Percentiles rank a stretch among this genome's conserved stretches.
Evolutionary conservation across 768 basidiomycete genomes (phyloP).

Genomic region (Cyathus striatus): DNA sequence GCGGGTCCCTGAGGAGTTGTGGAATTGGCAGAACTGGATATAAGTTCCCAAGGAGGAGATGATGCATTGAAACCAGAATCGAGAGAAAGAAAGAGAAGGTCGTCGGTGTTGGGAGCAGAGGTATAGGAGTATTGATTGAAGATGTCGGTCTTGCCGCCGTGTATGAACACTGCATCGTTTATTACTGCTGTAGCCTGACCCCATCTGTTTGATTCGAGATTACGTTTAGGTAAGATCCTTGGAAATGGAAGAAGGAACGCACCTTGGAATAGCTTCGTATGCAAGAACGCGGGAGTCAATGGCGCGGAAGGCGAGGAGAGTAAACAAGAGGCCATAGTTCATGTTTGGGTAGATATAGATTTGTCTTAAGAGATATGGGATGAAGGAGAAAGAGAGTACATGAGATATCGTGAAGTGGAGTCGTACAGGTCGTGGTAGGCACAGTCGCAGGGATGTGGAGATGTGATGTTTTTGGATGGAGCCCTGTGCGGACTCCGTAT

Average conservation of each 20-base stretch:
- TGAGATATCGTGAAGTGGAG: slow-evolving; percentile 10
- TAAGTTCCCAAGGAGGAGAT: slow-evolving; percentile 64
- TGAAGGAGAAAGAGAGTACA: slow-evolving; percentile 5
- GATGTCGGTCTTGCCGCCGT: slow-evolving; percentile 78
- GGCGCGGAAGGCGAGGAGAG: slow-evolving; percentile 12
- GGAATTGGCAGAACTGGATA: slow-evolving; percentile 41
- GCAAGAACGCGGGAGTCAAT: slow-evolving; percentile 10
- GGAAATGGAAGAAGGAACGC: neutral
- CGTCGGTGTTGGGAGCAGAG: slow-evolving; percentile 67
- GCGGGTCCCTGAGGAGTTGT: slow-evolving; percentile 49
- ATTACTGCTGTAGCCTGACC: slow-evolving; percentile 67
- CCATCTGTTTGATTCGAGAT: slow-evolving; percentile 63
- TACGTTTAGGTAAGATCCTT: neutral
- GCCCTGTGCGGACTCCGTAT: too few relatives aligned
- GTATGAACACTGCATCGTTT: slow-evolving; percentile 58
- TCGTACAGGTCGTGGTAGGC: slow-evolving; percentile 15
- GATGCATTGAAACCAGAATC: slow-evolving; percentile 50
- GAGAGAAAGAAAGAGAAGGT: slow-evolving; percentile 67
- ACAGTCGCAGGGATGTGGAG: too few relatives aligned
- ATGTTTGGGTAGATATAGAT: slow-evolving; percentile 1
- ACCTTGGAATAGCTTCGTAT: slow-evolving; percentile 21
- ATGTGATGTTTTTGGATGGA: too few relatives aligned
- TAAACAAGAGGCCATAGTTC: neutral
- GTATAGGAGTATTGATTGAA: slow-evolving; percentile 67
- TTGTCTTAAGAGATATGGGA: slow-evolving; percentile 3